Conservation (phyloP, 345 rosid species). For the Cardiospermum halicacabum region DNA sequence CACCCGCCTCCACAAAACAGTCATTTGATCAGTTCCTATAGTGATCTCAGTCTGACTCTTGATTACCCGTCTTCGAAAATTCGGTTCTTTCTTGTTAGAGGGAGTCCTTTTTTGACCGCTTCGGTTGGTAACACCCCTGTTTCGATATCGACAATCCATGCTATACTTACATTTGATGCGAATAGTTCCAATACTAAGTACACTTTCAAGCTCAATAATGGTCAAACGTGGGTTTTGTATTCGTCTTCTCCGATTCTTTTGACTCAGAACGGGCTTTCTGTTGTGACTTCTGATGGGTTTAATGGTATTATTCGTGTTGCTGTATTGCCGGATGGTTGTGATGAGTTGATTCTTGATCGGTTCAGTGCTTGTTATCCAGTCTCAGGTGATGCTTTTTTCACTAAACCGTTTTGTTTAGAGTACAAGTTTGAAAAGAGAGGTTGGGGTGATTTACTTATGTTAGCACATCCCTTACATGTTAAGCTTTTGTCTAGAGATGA, state of each 20-base stretch:
- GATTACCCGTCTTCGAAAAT: conserved; percentile 69
- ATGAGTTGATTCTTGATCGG: conserved; percentile 61
- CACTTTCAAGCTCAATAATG: conserved; percentile 64
- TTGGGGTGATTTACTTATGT: conserved; percentile 83
- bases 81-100: conserved; percentile 76
- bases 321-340: conserved; percentile 42
- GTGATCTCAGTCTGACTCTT: conserved; percentile 75
- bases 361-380: conserved; percentile 79
- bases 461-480: conserved; percentile 88
- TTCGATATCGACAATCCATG: conserved; percentile 68
- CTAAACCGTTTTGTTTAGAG: conserved; percentile 63
- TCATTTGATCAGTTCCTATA: conserved; percentile 60
- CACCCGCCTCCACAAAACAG: conserved; percentile 25
- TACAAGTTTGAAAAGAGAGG: conserved; percentile 88
- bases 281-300: conserved; percentile 44
- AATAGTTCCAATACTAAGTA: conserved; percentile 52
- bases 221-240: conserved; percentile 82
- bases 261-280: conserved; percentile 30
- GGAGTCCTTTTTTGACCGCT: conserved; percentile 80
- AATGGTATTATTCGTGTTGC: conserved; percentile 65
- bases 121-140: conserved; percentile 42
- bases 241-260: conserved; percentile 62
- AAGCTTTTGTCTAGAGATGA: conserved; percentile 42
- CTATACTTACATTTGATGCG: conserved; percentile 49
- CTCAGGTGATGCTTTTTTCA: conserved; percentile 69